A percentile compares a stretch with the other conserved stretches of the same genome.
phyloP scores from a whole-genome alignment of 768 basidiomycete species.

The Dendrothele bispora region DNA sequence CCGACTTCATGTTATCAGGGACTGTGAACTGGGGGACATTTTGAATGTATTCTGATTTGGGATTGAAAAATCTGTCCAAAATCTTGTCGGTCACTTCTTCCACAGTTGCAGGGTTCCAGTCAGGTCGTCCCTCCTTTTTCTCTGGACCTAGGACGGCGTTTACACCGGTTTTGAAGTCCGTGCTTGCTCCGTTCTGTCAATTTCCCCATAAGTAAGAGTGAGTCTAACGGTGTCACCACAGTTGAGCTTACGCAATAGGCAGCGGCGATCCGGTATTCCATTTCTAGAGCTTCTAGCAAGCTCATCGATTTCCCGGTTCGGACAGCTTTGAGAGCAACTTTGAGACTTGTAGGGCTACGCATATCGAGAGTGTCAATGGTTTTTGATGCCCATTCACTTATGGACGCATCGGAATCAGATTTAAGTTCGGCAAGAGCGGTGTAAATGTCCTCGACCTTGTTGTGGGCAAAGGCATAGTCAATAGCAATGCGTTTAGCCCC shows the following conservation, averaged over 20 bases:
- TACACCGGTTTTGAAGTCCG: conserved; percentile 86
- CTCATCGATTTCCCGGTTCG: conserved; percentile 64
- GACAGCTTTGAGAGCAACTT: conserved; percentile 82
- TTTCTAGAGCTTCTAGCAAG: conserved; percentile 68
- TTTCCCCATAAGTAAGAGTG: conserved; percentile 13
- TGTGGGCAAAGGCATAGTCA: conserved; percentile 74
- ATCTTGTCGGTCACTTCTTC: conserved; percentile 61
- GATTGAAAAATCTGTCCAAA: conserved; percentile 65
- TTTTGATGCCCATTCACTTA: conserved; percentile 72
- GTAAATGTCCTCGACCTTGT: conserved; percentile 73
- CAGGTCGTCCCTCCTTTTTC: conserved; percentile 45
- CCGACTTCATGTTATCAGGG: conserved; percentile 26
- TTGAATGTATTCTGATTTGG: conserved; percentile 46
- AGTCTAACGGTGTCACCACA: conserved; percentile 14
- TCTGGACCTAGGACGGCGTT: conserved; percentile 57
- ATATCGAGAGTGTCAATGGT: conserved; percentile 62
- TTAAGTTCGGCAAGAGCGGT: conserved; percentile 48
- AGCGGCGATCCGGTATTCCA: conserved; percentile 86
- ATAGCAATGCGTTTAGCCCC: conserved; percentile 74
- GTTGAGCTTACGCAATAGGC: conserved; percentile 78
- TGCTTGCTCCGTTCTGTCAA: conserved; percentile 66
- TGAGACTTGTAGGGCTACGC: conserved; percentile 90
- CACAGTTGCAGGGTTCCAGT: conserved; percentile 71
- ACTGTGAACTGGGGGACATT: conserved; percentile 45
- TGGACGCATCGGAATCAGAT: conserved; percentile 37